Percentiles rank a stretch among this genome's conserved stretches.
Conservation (phyloP, 2,329 filamentous ascomycete species). For the Leptographium wingfieldii region DNA sequence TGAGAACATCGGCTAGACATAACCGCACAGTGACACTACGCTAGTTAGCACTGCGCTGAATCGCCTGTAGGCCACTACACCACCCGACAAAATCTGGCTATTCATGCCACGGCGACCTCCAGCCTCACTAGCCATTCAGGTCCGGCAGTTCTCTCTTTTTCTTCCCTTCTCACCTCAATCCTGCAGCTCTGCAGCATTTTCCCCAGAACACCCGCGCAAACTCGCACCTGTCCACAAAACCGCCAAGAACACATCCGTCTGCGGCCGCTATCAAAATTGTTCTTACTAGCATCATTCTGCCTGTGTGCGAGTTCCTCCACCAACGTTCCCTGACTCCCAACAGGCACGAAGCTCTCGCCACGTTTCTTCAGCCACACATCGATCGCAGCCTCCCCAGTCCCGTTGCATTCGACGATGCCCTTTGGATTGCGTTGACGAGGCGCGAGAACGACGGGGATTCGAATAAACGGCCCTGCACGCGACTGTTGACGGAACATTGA, state of each 20-base stretch:
- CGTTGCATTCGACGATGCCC: slow-evolving; percentile 14
- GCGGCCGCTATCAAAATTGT: not conserved
- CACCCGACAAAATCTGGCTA: not conserved
- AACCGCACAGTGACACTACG: not conserved
- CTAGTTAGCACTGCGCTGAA: not conserved
- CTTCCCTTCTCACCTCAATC: not conserved
- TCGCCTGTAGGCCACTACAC: not conserved
- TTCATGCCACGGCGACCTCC: not conserved
- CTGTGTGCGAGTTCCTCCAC: not conserved
- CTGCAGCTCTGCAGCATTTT: not conserved
- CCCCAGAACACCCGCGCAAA: not conserved
- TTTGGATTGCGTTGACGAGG: not conserved
- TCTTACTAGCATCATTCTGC: not conserved
- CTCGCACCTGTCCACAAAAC: not conserved
- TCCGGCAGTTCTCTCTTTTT: not conserved
- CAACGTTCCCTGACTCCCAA: not conserved
- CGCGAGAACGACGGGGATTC: not conserved
- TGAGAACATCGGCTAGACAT: not conserved
- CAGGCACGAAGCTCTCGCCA: slow-evolving; percentile 12
- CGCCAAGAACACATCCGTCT: not conserved
- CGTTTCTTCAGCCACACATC: slow-evolving; percentile 22
- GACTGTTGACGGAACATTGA: not conserved
- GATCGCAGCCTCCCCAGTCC: slow-evolving; percentile 7
- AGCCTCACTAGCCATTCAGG: not conserved
- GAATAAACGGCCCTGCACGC: not conserved